Evolutionary conservation across 129 eudicot genomes (phyloP), one percentile per base, ranked within the genome.

Genomic region (Saposhnikovia divaricata): DNA sequence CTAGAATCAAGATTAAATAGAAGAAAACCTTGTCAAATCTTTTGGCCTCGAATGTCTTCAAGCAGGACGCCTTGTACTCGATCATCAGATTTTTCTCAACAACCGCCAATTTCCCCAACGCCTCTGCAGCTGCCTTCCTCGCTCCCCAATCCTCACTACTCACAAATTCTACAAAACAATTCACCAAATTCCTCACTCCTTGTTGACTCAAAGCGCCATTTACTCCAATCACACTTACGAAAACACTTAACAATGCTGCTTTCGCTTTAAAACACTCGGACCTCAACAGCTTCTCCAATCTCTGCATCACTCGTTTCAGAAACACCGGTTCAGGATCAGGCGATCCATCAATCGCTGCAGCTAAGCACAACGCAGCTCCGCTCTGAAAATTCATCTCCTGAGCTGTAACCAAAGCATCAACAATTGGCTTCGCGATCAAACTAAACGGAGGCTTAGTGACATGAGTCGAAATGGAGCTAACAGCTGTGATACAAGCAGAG

Each of bases 41-140:
- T 83, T 89, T 92, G 14, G 96, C 90, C 84, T 95, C 97, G 63
- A 95, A 92, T 23, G 86, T 90, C 94, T 90, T 90, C 89, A 94
- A 85, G 72, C 89, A 83, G 1, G 89, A 40, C 31, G 63, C 80
- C 84, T 94, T 94, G 77, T 80, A 83, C 76, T 89, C 98, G 15
- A 83, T 16, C 81, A 94, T 71, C 77, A 69, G 47, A 69, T 88
- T 85, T 70, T 70, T 81, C 84, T 89, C 96, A 31, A 82, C 85
- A 51, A 80, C 78, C 46, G 96, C 97, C 77, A 94, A 51, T 84
- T 87, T 90, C 86, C 71, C 80, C 81, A 94, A 48, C 48, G 89
- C 89, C 83, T 89, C 98, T 3, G 98, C 90, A 1, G 97, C 93
- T 0, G 94, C 87, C 85, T 93, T 93, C 89, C 98, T 79, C 6